Base-by-base conservation (phyloP, 2,329 filamentous ascomycete genomes). In the Neonectria coccinea region DNA sequence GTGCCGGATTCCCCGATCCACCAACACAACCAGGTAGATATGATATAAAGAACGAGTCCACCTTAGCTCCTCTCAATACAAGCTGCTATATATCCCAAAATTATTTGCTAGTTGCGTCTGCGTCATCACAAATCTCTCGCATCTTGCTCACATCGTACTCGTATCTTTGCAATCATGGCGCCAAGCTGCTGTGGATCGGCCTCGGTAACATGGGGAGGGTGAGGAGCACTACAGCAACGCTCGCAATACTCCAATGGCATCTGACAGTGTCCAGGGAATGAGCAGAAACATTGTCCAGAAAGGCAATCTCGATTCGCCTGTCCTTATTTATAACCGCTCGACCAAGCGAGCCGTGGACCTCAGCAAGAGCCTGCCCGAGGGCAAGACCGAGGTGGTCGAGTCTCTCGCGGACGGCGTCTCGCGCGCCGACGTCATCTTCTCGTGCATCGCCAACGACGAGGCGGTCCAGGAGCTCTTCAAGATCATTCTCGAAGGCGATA, bases 161-260 rank as follows among this genome's bases (percentile, higher is more conserved):
- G 16, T 6, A 9, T 42, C n/a, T 11, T 51, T 18, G 9, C 39
- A 59, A 69, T 20, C 50, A 88, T 89, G 87, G 80, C 86, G 47
- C 83, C 62, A 88, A 86, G 78, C 74, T 96, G 56, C 85, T 93
- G 72, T 97, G 89, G 88, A 88, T 97, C 59, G 93, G 94, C 62
- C 85, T 97, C 55, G 93, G 93, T 56, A 97, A 97, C 78, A 97
- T 97, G 89, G 94, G 92, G 70, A 86, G 90, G 75, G 92, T 91
- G 82, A 82, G 87, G 79, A 31, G 44, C 7, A 33, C n/a, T n/a
- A 11, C 39, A 42, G 39, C 22, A 27, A 31, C 1, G 7, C n/a
- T 9, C 20, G 22, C 12, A 18, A 45, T 31, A 9, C 3, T 22
- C 22, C 2, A 29, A 44, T 1, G 20, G 36, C 33, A 25, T 20